Evolutionary conservation across 306 rosid species (phyloP).

Genomic region (Chamaecrista fasciculata): DNA sequence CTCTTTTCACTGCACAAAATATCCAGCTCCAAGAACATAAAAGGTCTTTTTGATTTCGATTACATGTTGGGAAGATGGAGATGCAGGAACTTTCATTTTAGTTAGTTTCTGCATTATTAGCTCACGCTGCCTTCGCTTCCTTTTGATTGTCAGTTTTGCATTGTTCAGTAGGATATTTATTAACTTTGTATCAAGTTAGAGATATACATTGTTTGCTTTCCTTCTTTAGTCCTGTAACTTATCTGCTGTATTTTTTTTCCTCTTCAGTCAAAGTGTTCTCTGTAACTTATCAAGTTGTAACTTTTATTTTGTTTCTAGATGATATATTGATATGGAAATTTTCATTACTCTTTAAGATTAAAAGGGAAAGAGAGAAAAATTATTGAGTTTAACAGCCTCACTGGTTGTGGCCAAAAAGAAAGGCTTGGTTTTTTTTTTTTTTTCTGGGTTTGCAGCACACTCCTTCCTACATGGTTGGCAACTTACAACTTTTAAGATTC

Average conservation of each 20-base stretch:
- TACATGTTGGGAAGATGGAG: slow-evolving; percentile 35
- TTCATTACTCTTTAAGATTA: not conserved
- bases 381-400: too few species aligned
- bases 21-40: slow-evolving; percentile 25
- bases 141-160: slow-evolving; percentile 14
- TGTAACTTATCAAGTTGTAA: slow-evolving; percentile 14
- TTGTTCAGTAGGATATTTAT: not conserved
- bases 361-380: not conserved
- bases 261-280: too few species aligned
- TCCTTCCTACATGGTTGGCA: too few species aligned
- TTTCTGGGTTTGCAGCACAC: too few species aligned
- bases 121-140: slow-evolving; percentile 22
- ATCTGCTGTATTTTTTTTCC: too few species aligned
- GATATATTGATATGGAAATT: not conserved
- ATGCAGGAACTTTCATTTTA: slow-evolving; percentile 47
- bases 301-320: not conserved
- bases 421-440: too few species aligned
- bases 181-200: slow-evolving; percentile 20
- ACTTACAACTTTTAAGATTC: too few species aligned
- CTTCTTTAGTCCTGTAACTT: not conserved
- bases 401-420: too few species aligned
- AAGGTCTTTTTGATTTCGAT: slow-evolving; percentile 1
- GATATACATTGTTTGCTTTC: not conserved
- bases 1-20: slow-evolving; percentile 19
- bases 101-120: slow-evolving; percentile 49